These are phyloP conservation scores for Penstemon newberryi DNA, from an alignment of 257 asterid genomes.

Conservation along the genomic window DNA sequence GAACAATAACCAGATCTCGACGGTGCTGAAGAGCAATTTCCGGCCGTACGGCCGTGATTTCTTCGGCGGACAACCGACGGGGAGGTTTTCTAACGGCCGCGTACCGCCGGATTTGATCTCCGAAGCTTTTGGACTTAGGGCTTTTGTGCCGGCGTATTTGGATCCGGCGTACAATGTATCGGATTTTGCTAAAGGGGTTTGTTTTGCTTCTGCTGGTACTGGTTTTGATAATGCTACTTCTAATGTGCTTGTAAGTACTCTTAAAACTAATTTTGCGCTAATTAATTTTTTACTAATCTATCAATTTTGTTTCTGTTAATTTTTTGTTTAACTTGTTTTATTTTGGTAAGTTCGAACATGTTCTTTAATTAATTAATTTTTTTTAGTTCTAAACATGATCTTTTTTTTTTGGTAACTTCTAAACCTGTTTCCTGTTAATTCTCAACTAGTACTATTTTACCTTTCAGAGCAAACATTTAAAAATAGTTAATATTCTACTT, in stretches of 20 bases:
- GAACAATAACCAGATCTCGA: slow-evolving; percentile 74
- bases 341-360: no score
- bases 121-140: slow-evolving; percentile 72
- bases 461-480: no score
- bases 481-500: no score
- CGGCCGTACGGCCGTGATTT: slow-evolving; percentile 91
- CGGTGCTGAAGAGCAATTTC: slow-evolving; percentile 77
- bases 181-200: slow-evolving; percentile 78
- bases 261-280: neutral
- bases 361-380: no score
- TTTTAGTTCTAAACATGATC: no score
- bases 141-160: slow-evolving; percentile 86
- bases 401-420: no score
- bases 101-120: slow-evolving; percentile 86
- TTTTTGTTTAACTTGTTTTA: no score
- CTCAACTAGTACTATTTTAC: no score
- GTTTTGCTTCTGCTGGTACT: slow-evolving; percentile 92
- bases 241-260: slow-evolving; percentile 65
- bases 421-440: no score
- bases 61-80: slow-evolving; percentile 68
- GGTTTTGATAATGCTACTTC: slow-evolving; percentile 83
- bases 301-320: neutral
- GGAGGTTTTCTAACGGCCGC: slow-evolving; percentile 82
- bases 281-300: neutral
- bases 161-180: slow-evolving; percentile 64